Evolutionary conservation across 1,284 basidiomycete species (phyloP), one percentile per base, ranked within the genome.

Genomic region (Sutorius eximius): DNA sequence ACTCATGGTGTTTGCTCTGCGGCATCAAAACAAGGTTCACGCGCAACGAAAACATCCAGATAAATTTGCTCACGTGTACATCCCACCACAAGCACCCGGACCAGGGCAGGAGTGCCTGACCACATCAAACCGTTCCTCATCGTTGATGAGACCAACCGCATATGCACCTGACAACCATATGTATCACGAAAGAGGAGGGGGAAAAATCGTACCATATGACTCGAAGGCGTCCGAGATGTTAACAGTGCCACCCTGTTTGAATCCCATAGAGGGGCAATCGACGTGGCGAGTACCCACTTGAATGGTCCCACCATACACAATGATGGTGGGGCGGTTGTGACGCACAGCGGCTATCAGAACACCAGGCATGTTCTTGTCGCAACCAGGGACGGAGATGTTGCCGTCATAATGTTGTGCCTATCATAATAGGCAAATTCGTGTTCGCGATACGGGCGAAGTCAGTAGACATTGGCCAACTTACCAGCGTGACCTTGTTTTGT

Each of bases 351-450:
- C 93, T 67, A 95, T 93, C 57, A 95, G 77, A 61, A 87, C 89
- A 22, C 91, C 93, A 15, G 93, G 93, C 91, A 94, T 95, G 69
- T 95, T 95, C 76, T 95, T 96, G 75, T 96, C 93, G 62, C 92
- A 95, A 59, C 87, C 89, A 29, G 87, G 90, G 56, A 90, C 79
- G 3, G 87, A 82, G 57, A 94, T 91, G 64, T 91, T 91, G n/a
- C 81, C 91, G 59, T 94, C 91, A 64, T 94, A 90, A 69, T 91
- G 85, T 78, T 92, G 89, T 15, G 88, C 89, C 87, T 89, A 55
- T 7, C 32, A 53, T 36, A 15, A 11, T 36, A 30, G 34, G 58
- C 22, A 22, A 51, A 32, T 43, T 49, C 13, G 27, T 6, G 29
- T 51, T 52, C 20, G 29, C 32, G 27, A 34, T 27, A 5, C 24